Evolutionary conservation across 176 grass and related monocot species (phyloP).

Genomic region (Phoenix dactylifera): DNA sequence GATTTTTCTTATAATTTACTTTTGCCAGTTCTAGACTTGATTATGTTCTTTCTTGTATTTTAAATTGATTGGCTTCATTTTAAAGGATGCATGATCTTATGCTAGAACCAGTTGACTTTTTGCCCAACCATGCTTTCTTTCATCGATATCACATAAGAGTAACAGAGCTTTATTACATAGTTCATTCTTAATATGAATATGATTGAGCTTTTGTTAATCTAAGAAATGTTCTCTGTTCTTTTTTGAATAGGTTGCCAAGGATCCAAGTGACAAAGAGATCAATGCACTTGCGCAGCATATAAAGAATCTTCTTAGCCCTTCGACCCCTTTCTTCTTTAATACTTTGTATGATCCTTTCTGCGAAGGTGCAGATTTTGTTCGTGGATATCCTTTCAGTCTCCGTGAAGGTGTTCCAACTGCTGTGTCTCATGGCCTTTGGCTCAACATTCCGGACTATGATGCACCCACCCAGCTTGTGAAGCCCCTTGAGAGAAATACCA

Average conservation of each 20-base stretch:
- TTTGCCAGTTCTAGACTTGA: too few species aligned
- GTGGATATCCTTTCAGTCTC: slow-evolving; percentile 64
- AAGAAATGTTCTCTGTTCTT: neutral
- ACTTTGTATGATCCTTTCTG: slow-evolving; percentile 60
- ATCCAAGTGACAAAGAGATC: slow-evolving; percentile 55
- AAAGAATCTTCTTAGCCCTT: slow-evolving; percentile 56
- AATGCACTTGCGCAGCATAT: slow-evolving; percentile 64
- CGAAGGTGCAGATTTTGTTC: slow-evolving; percentile 56
- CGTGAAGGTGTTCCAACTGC: slow-evolving; percentile 56
- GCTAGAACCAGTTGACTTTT: too few species aligned
- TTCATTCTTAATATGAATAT: neutral
- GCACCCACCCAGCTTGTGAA: slow-evolving; percentile 73
- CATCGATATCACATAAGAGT: too few species aligned
- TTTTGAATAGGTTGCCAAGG: slow-evolving; percentile 46
- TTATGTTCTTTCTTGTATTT: too few species aligned
- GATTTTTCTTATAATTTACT: too few species aligned
- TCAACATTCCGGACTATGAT: slow-evolving; percentile 70
- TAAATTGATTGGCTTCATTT: too few species aligned
- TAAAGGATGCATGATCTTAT: too few species aligned
- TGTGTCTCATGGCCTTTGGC: slow-evolving; percentile 65
- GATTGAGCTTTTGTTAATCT: neutral
- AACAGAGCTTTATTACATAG: too few species aligned
- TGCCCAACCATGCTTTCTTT: too few species aligned
- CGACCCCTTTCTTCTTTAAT: slow-evolving; percentile 67
- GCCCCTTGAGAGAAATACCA: slow-evolving; percentile 48